Evolutionary conservation across 139 green algal species (phyloP), one percentile per base, ranked within the genome.

Genomic region (Trebouxia sp.): DNA sequence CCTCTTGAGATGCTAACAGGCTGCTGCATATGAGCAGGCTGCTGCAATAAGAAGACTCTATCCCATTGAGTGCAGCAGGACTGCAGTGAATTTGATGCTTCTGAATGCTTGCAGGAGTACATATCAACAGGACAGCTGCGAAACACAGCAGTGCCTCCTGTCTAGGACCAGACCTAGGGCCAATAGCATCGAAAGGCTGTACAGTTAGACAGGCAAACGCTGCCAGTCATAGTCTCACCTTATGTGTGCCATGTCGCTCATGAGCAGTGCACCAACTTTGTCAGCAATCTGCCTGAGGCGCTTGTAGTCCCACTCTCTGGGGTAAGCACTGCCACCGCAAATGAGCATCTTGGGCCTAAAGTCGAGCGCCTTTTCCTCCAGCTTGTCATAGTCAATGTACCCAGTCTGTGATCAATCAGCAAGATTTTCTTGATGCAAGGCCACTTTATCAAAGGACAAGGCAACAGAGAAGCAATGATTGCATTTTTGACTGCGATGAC

Each of bases 231-330:
- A 2, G 26, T n/a, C 81, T 6, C 53, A 81, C 62, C 79, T 90
- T 83, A 94, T 93, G 85, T 97, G 93, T 4, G 93, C 93, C 93
- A 97, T 97, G 88, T 97, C 93, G 75, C 82, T 86, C 87, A 97
- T 91, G 22, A 97, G 85, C 66, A 91, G 85, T 7, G 93, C 92
- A 50, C 93, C 93, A 22, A 93, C 92, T 72, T 90, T 89, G 81
- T 90, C 83, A 9, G 92, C 93, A 74, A 97, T 97, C 32, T 81
- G 67, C 5, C 89, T 79, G 38, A 97, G 90, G 28, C 91, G 83
- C 70, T 80, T 85, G 81, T 96, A 96, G 84, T 97, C 91, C 93
- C 92, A 97, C 75, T 97, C 92, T 39, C 93, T 86, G 7, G 91
- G 87, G 88, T 97, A 97, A 4, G 93, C 93, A 1, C 80, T 91